Evolutionary conservation across 2,329 filamentous ascomycete species (phyloP).

Genomic region (Exutisphaerella laricina): DNA sequence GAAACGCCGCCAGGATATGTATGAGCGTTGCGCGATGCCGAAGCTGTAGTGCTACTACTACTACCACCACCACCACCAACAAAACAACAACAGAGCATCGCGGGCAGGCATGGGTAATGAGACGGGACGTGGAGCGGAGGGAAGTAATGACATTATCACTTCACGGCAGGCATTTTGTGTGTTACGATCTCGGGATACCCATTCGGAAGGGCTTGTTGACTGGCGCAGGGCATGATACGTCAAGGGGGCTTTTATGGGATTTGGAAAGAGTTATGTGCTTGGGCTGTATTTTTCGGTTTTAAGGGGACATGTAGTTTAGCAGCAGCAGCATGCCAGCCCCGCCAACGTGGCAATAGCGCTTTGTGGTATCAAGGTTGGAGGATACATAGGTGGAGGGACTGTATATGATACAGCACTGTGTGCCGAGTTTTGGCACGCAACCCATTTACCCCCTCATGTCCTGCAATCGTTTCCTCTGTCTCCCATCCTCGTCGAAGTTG

Average conservation of each 20-base stretch:
- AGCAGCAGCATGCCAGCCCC: neutral
- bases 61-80: neutral
- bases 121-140: too few species aligned
- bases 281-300: neutral
- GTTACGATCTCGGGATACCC: conserved; percentile 17
- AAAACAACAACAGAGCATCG: neutral
- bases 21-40: neutral
- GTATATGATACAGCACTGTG: conserved; percentile 3
- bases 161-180: conserved; percentile 6
- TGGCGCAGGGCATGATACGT: too few species aligned
- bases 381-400: neutral
- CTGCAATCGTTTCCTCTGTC: too few species aligned
- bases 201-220: conserved; percentile 9
- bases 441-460: too few species aligned
- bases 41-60: too few species aligned
- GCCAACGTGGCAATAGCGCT: neutral
- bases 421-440: neutral
- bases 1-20: neutral
- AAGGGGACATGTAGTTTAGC: neutral
- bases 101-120: too few species aligned
- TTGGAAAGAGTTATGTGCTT: too few species aligned
- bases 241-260: too few species aligned
- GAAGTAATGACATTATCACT: neutral
- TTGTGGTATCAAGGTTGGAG: neutral
- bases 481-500: conserved; percentile 54